Percentiles rank a stretch among this genome's conserved stretches.
phyloP scores from a whole-genome alignment of 2,329 filamentous ascomycete species.

The Setomelanomma holmii region DNA sequence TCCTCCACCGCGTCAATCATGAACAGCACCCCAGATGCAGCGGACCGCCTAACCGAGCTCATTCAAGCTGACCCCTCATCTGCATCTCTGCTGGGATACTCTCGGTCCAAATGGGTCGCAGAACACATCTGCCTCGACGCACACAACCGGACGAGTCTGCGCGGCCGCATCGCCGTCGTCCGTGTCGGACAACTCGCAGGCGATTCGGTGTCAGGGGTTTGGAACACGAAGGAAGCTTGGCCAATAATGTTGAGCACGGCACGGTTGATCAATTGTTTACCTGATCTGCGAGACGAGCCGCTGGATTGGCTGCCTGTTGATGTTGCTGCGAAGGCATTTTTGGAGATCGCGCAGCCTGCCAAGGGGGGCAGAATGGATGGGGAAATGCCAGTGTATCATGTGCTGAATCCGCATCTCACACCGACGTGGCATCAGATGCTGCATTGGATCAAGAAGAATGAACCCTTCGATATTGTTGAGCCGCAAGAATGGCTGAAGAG shows the following conservation, averaged over 20 bases:
- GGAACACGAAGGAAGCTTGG: constrained; percentile 45
- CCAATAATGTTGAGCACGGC: constrained; percentile 46
- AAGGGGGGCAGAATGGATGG: neutral
- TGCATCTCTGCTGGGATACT: constrained; percentile 61
- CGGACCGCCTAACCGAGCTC: constrained; percentile 49
- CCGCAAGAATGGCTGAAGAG: constrained; percentile 53
- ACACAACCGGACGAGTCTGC: constrained; percentile 34
- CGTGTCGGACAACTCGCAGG: constrained; percentile 54
- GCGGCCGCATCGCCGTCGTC: constrained; percentile 37
- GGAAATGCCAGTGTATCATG: constrained; percentile 53
- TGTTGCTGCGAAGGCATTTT: constrained; percentile 57
- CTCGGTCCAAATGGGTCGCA: constrained; percentile 63
- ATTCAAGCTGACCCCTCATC: constrained; percentile 51
- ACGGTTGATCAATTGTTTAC: constrained; percentile 36
- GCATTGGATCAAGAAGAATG: constrained; percentile 51
- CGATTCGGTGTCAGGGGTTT: constrained; percentile 31
- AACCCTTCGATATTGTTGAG: constrained; percentile 51
- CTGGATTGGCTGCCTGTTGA: constrained; percentile 46
- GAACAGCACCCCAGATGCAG: constrained; percentile 20
- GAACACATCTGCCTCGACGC: constrained; percentile 60
- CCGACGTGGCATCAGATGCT: constrained; percentile 58
- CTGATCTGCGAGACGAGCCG: constrained; percentile 35
- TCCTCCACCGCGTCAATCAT: constrained; percentile 59
- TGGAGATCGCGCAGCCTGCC: constrained; percentile 41
- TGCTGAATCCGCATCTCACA: constrained; percentile 55